Evolutionary conservation across 2,329 filamentous ascomycete species (phyloP), one percentile per base, ranked within the genome.

Genomic region (Teratosphaeria pseudoeucalypti): DNA sequence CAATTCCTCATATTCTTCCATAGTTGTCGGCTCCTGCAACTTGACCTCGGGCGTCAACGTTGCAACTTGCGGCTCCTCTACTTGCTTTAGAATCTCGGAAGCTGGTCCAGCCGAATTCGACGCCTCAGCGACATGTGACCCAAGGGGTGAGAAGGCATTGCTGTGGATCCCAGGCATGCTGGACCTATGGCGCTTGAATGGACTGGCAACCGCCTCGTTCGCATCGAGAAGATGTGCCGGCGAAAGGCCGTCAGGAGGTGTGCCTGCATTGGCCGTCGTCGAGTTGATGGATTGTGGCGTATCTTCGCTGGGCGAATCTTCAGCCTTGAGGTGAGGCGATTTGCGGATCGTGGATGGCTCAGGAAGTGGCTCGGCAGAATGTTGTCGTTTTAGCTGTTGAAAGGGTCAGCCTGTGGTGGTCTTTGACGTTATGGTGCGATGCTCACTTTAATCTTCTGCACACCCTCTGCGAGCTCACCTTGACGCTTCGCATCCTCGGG

Each of bases 361-460:
- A 68, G 78, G 79, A 23, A 87, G 78, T 11, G 85, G 85, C 56
- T 91, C 89, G 47, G 82, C 83, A 10, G 89, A 92, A 71, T 90
- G 88, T 64, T 88, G 86, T 64, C 89, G 83, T 79, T 92, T 92
- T 63, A 92, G 84, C 89, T 92, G 43, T 54, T 32, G 26, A n/a
- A 3, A 39, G 6, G 19, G 29, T 43, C 57, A 54, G 53, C n/a
- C 11, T n/a, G 37, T 43, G 37, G 16, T 16, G 10, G 16, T 14
- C 5, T 43, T 43, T 43, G 37, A 16, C 1, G 5, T 6, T 19
- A 27, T 6, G 32, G 34, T n/a, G 19, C 2, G 12, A 14, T 47
- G 62, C 83, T 70, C 79, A 90, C 89, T 75, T 86, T 88, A 73
- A 94, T 92, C 66, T 90, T 86, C 67, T 89, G 84, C 56, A 94